Conservation (phyloP, 2,329 filamentous ascomycete species). For the Calonectria honghensis region DNA sequence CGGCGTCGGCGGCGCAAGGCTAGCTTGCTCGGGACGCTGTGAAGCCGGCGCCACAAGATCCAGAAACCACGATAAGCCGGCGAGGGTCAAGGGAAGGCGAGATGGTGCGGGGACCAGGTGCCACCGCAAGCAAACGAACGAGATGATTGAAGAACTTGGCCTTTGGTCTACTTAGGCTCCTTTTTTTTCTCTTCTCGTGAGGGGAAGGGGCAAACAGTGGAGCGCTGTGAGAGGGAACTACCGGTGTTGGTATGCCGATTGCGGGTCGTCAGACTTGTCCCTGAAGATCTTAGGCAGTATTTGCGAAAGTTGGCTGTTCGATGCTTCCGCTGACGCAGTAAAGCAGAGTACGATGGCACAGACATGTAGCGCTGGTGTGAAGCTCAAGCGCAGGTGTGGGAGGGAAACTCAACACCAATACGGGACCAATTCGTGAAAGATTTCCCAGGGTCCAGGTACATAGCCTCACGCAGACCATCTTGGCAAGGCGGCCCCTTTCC, state of each 20-base stretch:
- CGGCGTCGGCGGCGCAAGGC: slow-evolving; percentile 46
- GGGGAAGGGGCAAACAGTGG: slow-evolving; percentile 36
- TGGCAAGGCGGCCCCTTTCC: slow-evolving; percentile 15
- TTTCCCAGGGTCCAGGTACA: slow-evolving; percentile 22
- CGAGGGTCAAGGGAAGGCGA: slow-evolving; percentile 29
- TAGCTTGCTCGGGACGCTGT: slow-evolving; percentile 51
- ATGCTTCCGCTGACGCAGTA: slow-evolving; percentile 48
- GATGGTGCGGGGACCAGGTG: slow-evolving; percentile 28
- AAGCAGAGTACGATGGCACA: slow-evolving; percentile 33
- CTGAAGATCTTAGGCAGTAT: slow-evolving; percentile 50
- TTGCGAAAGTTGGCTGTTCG: slow-evolving; percentile 39
- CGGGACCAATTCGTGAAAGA: slow-evolving; percentile 18
- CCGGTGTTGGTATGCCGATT: slow-evolving; percentile 48
- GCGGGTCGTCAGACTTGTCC: slow-evolving; percentile 50
- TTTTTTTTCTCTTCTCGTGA: slow-evolving; percentile 7
- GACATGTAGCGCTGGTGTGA: neutral
- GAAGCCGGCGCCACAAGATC: slow-evolving; percentile 52
- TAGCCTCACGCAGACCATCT: slow-evolving; percentile 22
- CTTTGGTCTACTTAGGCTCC: neutral
- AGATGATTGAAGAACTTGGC: slow-evolving; percentile 36
- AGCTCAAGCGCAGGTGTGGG: slow-evolving; percentile 1
- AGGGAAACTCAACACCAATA: slow-evolving; percentile 2
- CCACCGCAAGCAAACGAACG: slow-evolving; percentile 43
- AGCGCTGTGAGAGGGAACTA: slow-evolving; percentile 37
- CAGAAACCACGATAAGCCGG: slow-evolving; percentile 49